A percentile compares a stretch with the other conserved stretches of the same genome.
Conservation (phyloP, 345 rosid genomes). For the Arabis alpina region DNA sequence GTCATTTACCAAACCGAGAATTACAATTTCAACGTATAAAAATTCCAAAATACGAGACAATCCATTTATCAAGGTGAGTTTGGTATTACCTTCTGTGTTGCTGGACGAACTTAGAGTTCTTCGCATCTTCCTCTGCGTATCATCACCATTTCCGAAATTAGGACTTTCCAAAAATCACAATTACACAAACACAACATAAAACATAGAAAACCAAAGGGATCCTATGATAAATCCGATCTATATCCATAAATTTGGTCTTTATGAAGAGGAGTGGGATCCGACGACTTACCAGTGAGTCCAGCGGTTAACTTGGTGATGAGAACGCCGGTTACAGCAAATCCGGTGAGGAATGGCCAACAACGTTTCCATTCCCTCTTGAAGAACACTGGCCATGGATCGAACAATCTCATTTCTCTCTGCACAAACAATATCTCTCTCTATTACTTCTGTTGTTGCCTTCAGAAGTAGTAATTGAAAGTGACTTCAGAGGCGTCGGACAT, state of each 20-base stretch:
- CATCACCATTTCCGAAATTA: background rate
- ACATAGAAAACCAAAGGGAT: no score
- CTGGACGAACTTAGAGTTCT: slow-evolving; percentile 80
- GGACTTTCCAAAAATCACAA: background rate
- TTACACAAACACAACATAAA: no score
- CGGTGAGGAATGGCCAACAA: slow-evolving; percentile 86
- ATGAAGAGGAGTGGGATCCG: background rate
- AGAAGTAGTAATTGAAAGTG: no score
- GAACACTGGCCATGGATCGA: slow-evolving; percentile 83
- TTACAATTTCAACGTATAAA: background rate
- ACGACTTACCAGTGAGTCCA: slow-evolving; percentile 63
- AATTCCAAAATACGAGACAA: background rate
- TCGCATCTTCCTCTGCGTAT: slow-evolving; percentile 82
- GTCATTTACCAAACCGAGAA: background rate
- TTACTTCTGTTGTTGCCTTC: background rate
- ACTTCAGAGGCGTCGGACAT: no score
- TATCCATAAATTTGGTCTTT: background rate
- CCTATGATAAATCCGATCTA: slow-evolving; percentile 4
- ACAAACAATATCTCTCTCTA: no score
- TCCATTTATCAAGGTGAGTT: background rate
- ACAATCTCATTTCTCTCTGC: slow-evolving; percentile 50
- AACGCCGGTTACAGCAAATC: slow-evolving; percentile 75
- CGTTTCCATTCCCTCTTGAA: slow-evolving; percentile 82
- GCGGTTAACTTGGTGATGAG: no score
- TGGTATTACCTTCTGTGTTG: slow-evolving; percentile 64